Percentiles rank a stretch among this genome's conserved stretches.
phyloP scores from a whole-genome alignment of 2,329 filamentous ascomycete species.

The Orbilia quercus region DNA sequence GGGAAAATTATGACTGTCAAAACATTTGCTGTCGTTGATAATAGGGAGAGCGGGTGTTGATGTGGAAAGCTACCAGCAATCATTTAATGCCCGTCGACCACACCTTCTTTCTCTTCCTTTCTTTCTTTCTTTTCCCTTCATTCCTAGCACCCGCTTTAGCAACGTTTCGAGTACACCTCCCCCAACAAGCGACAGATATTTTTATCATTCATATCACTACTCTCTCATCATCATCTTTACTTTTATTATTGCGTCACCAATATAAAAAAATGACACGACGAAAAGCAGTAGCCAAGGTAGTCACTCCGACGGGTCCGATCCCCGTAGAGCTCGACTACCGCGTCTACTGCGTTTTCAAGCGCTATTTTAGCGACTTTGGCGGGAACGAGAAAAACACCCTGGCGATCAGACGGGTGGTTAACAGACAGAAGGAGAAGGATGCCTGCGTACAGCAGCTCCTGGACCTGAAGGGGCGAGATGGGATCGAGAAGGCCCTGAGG shows the following conservation, averaged over 20 bases:
- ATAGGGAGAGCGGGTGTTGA: not conserved
- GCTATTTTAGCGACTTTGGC: slow-evolving; percentile 15
- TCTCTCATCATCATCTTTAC: no score
- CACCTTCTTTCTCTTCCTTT: not conserved
- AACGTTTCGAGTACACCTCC: not conserved
- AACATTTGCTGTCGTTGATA: not conserved
- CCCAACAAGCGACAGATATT: not conserved
- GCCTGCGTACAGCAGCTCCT: not conserved
- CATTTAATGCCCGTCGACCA: no score
- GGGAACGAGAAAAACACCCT: slow-evolving; percentile 8
- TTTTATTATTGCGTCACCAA: no score
- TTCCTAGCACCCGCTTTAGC: not conserved
- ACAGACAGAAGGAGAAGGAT: not conserved
- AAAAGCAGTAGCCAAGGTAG: not conserved
- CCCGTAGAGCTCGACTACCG: slow-evolving; percentile 19
- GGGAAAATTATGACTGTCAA: not conserved
- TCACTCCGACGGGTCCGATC: slow-evolving; percentile 1
- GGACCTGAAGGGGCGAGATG: slow-evolving; percentile 1
- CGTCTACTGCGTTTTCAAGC: slow-evolving; percentile 45
- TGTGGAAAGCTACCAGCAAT: no score
- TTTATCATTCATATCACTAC: not conserved
- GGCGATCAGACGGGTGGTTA: slow-evolving; percentile 8
- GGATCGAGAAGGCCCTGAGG: slow-evolving; percentile 12
- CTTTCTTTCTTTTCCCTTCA: not conserved
- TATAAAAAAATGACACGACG: not conserved